Conservation (phyloP, 108 stramenopile genomes). For the Aurantiochytrium sp. region DNA sequence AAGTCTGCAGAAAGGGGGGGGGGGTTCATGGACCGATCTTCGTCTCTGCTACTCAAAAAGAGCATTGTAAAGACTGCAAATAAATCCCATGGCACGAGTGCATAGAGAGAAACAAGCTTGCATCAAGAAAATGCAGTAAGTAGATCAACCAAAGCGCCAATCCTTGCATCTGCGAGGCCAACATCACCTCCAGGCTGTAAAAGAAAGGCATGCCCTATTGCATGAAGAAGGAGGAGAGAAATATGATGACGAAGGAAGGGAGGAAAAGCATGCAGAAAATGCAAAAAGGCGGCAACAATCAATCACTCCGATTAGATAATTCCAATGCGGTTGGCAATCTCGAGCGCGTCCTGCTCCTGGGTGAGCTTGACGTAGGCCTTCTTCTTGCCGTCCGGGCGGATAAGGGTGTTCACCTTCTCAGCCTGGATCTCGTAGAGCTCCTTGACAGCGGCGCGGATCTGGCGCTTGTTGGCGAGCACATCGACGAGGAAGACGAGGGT, state of each 20-base stretch:
- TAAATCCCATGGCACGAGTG: too few relatives aligned
- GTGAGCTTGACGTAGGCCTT: conserved; percentile 96
- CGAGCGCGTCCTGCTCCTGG: conserved; percentile 95
- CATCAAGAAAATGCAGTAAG: too few relatives aligned
- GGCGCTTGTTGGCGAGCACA: conserved; percentile 96
- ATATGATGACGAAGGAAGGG: background rate
- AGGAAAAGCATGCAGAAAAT: background rate
- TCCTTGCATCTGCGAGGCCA: too few relatives aligned
- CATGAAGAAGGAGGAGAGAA: background rate
- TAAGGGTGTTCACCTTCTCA: conserved; percentile 97
- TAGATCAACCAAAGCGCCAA: too few relatives aligned
- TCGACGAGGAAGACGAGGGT: conserved; percentile 99
- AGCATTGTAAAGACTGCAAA: too few relatives aligned
- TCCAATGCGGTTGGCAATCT: conserved; percentile 98
- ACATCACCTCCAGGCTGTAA: too few relatives aligned
- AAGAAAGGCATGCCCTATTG: too few relatives aligned
- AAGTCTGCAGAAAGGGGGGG: too few relatives aligned
- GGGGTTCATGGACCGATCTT: too few relatives aligned
- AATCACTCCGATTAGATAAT: conserved; percentile 56
- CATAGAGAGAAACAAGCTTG: too few relatives aligned
- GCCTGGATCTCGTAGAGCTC: conserved; percentile 92
- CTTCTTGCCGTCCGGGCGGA: conserved; percentile 96
- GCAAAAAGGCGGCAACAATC: background rate
- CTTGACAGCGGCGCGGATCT: conserved; percentile 97
- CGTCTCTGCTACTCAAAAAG: too few relatives aligned